Evolutionary conservation across 768 basidiomycete species (phyloP).

Genomic region (Leccinellum rugosiceps): DNA sequence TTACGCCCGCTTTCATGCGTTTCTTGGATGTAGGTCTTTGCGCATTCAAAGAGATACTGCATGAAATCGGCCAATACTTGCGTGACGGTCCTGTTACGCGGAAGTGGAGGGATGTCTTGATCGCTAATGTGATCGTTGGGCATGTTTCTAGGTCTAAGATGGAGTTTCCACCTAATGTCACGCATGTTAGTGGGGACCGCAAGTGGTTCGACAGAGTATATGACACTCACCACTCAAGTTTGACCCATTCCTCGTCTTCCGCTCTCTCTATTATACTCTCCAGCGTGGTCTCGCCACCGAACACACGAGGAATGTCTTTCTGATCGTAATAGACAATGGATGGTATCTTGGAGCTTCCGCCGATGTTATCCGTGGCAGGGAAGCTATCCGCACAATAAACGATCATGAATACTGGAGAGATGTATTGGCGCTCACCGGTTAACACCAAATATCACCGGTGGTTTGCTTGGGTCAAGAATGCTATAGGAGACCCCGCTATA

Average conservation of each 20-base stretch:
- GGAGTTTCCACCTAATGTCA: constrained; percentile 34
- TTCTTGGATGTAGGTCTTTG: constrained; percentile 43
- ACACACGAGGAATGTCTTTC: constrained; percentile 37
- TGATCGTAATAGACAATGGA: constrained; percentile 47
- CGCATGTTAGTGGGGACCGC: too few species aligned
- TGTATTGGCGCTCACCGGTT: constrained; percentile 16
- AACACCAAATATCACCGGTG: constrained; percentile 18
- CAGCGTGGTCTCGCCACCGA: constrained; percentile 44
- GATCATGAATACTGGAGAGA: neutral
- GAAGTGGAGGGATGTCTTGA: constrained; percentile 40
- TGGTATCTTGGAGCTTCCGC: constrained; percentile 48
- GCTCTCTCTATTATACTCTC: constrained; percentile 38
- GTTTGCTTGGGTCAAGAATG: constrained; percentile 30
- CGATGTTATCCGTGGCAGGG: constrained; percentile 43
- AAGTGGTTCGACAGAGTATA: neutral
- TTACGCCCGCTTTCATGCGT: constrained; percentile 39
- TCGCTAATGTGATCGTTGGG: constrained; percentile 23
- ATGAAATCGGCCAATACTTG: constrained; percentile 51
- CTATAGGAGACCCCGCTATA: constrained; percentile 48
- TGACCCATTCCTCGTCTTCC: constrained; percentile 34
- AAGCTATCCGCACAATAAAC: constrained; percentile 33
- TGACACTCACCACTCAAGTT: constrained; percentile 29
- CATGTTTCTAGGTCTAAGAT: constrained; percentile 28
- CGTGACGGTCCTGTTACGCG: constrained; percentile 38
- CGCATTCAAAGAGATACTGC: constrained; percentile 43